Conservation (phyloP, 441 rosid genomes). For the Adansonia gregorii region DNA sequence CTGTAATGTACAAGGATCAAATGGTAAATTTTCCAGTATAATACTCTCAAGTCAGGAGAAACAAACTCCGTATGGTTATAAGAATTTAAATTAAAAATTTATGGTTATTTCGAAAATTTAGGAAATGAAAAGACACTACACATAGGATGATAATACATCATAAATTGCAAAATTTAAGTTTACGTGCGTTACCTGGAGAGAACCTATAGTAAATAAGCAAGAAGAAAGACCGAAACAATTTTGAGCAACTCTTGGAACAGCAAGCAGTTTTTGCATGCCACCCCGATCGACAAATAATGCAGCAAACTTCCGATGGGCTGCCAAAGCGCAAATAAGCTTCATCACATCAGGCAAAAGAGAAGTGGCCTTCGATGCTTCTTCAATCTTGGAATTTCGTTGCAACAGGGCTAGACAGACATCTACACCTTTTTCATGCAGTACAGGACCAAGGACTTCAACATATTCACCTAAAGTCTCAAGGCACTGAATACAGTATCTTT, state of each 20-base stretch:
- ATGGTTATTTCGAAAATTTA: background rate
- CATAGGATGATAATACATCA: slow-evolving; percentile 20
- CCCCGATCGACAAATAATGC: slow-evolving; percentile 97
- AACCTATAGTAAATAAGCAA: slow-evolving; percentile 88
- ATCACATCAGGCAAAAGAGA: slow-evolving; percentile 87
- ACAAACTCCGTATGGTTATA: background rate
- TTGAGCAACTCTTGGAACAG: slow-evolving; percentile 73
- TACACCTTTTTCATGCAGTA: slow-evolving; percentile 94
- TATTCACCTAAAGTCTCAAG: slow-evolving; percentile 92
- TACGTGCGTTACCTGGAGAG: slow-evolving; percentile 73
- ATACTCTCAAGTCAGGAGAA: background rate
- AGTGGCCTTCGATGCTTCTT: slow-evolving; percentile 47
- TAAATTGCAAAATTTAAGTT: slow-evolving; percentile 22
- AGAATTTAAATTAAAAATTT: background rate
- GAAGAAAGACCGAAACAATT: slow-evolving; percentile 90
- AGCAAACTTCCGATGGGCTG: slow-evolving; percentile 97
- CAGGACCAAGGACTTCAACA: slow-evolving; percentile 97
- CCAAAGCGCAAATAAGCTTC: slow-evolving; percentile 98
- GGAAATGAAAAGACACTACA: slow-evolving; percentile 6
- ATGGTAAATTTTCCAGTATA: background rate
- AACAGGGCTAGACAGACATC: slow-evolving; percentile 87
- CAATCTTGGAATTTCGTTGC: slow-evolving; percentile 61
- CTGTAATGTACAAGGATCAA: background rate
- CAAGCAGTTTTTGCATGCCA: slow-evolving; percentile 94
- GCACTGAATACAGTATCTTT: slow-evolving; percentile 92